Evolutionary conservation across 495 filamentous ascomycete species (phyloP).

Genomic region (Aspergillus incahuasiensis): DNA sequence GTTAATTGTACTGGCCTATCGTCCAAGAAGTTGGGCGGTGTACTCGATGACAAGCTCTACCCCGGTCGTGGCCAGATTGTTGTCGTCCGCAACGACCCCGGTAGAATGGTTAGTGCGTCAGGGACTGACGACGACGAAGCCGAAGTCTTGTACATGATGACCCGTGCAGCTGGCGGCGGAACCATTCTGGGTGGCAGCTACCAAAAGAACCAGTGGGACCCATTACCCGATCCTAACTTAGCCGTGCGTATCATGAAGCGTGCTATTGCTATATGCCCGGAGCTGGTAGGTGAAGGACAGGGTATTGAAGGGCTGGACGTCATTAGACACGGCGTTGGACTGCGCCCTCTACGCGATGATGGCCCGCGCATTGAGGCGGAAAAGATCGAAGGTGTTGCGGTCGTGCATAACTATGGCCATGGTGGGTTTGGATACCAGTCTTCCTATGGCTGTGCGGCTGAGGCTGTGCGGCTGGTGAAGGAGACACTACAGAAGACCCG

Average conservation of each 20-base stretch:
- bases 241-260: conserved; percentile 88
- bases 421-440: conserved; percentile 90
- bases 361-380: conserved; percentile 85
- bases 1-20: conserved; percentile 86
- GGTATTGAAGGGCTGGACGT: conserved; percentile 77
- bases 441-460: conserved; percentile 75
- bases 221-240: conserved; percentile 71
- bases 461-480: conserved; percentile 65
- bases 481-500: conserved; percentile 43
- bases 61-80: conserved; percentile 87
- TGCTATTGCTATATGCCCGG: conserved; percentile 64
- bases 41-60: conserved; percentile 67
- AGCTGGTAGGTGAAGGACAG: conserved; percentile 63
- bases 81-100: conserved; percentile 76
- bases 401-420: conserved; percentile 97
- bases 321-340: conserved; percentile 83
- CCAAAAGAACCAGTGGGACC: conserved; percentile 78
- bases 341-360: conserved; percentile 69
- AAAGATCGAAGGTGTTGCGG: conserved; percentile 59
- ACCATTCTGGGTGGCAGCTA: conserved; percentile 88
- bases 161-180: conserved; percentile 71
- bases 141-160: conserved; percentile 87
- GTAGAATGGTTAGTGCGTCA: conserved; percentile 62
- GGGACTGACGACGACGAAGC: conserved; percentile 78
- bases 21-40: conserved; percentile 72